phyloP scores from a whole-genome alignment of 345 rosid species.

The Cardamine resedifolia region DNA sequence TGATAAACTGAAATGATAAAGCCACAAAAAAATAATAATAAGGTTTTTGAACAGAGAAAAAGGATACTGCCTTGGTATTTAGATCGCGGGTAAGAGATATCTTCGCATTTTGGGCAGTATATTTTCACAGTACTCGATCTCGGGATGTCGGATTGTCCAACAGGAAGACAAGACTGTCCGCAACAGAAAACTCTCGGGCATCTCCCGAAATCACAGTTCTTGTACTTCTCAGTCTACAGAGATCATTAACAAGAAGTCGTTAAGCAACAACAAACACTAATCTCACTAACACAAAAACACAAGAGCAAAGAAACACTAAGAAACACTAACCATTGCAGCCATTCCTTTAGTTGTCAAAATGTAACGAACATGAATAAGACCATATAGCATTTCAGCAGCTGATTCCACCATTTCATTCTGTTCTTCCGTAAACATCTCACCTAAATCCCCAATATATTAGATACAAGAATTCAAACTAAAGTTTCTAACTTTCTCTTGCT shows the following conservation, averaged over 20 bases:
- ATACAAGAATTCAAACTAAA: background rate
- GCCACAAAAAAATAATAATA: background rate
- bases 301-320: background rate
- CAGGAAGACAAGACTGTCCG: slow-evolving; percentile 94
- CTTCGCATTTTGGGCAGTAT: slow-evolving; percentile 92
- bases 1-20: background rate
- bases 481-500: background rate
- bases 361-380: slow-evolving; percentile 93
- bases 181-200: slow-evolving; percentile 96
- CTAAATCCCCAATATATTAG: slow-evolving; percentile 38
- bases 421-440: slow-evolving; percentile 96
- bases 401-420: slow-evolving; percentile 97
- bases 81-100: slow-evolving; percentile 91
- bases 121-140: slow-evolving; percentile 90
- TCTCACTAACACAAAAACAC: background rate
- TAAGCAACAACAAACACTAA: background rate
- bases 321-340: slow-evolving; percentile 73
- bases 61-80: slow-evolving; percentile 96
- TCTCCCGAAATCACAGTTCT: slow-evolving; percentile 93
- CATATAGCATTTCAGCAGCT: slow-evolving; percentile 94
- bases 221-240: slow-evolving; percentile 83
- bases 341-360: slow-evolving; percentile 90
- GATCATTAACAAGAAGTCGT: background rate
- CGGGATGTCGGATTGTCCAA: slow-evolving; percentile 90
- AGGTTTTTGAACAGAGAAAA: slow-evolving; percentile 8